phyloP scores from a whole-genome alignment of 805 yeast species.

The Komagataella kurtzmanii region DNA sequence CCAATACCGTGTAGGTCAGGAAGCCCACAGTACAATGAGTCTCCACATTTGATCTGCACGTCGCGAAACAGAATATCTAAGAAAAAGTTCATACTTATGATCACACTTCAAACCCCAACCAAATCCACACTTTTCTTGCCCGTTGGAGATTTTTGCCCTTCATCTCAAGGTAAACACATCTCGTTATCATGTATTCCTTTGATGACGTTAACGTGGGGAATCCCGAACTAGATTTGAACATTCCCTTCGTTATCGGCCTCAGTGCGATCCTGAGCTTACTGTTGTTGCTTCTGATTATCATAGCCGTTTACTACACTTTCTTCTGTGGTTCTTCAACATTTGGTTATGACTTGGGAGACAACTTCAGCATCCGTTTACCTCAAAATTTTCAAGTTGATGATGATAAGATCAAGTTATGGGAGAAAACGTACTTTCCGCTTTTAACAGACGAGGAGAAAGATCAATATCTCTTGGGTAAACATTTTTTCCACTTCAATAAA shows the following conservation, averaged over 20 bases:
- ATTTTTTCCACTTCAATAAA: conserved; percentile 10
- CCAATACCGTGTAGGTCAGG: background rate
- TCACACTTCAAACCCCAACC: background rate
- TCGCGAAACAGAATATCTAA: background rate
- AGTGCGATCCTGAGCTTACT: conserved; percentile 14
- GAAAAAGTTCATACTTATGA: background rate
- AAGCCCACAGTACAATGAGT: background rate
- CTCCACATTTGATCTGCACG: background rate
- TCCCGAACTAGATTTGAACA: conserved; percentile 5
- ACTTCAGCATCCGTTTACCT: conserved; percentile 11
- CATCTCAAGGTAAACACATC: background rate
- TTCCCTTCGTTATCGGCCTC: conserved; percentile 8
- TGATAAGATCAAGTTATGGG: conserved; percentile 8
- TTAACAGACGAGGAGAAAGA: conserved; percentile 10
- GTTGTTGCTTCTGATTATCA: conserved; percentile 11
- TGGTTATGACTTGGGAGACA: conserved; percentile 2
- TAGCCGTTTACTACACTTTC: conserved; percentile 13
- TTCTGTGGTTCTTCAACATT: conserved; percentile 8
- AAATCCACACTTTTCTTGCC: background rate
- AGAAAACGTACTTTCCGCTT: conserved; percentile 7
- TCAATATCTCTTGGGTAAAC: conserved; percentile 11
- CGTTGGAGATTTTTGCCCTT: background rate
- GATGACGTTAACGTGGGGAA: conserved; percentile 1
- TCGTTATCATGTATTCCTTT: background rate
- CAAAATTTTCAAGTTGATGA: conserved; percentile 10